phyloP scores from a whole-genome alignment of 352 stramenopile genomes.

The Saprolegnia diclina region DNA sequence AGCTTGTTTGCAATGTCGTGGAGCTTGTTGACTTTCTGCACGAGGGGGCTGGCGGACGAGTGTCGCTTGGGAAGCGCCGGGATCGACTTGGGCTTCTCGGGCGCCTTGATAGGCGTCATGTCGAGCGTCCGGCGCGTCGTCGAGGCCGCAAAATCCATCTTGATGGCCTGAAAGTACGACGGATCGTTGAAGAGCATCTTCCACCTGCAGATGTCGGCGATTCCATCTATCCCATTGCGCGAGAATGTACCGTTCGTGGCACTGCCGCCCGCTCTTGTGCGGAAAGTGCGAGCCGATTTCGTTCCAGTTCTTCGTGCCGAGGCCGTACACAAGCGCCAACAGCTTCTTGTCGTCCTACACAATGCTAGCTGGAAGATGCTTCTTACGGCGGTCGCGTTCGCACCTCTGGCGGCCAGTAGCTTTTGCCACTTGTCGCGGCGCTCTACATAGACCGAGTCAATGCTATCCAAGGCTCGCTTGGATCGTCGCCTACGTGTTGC shows the following conservation, averaged over 20 bases:
- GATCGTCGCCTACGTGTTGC: neutral
- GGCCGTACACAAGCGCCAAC: constrained; percentile 12
- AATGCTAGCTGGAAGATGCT: neutral
- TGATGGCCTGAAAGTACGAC: neutral
- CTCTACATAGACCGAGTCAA: neutral
- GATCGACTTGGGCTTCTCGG: neutral
- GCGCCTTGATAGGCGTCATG: neutral
- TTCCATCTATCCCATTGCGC: neutral
- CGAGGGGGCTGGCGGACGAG: neutral
- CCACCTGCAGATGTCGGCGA: constrained; percentile 14
- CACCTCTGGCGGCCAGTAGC: constrained; percentile 17
- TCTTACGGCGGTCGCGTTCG: too few species aligned
- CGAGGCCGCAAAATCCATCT: neutral
- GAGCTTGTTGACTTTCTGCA: constrained; percentile 26
- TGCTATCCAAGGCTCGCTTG: neutral
- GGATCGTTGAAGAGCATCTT: constrained; percentile 13
- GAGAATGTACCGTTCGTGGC: constrained; percentile 18
- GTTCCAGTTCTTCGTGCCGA: constrained; percentile 27
- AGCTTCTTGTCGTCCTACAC: constrained; percentile 23
- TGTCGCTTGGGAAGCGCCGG: neutral
- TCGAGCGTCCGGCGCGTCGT: neutral
- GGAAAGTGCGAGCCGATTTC: constrained; percentile 26
- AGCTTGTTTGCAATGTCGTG: constrained; percentile 25
- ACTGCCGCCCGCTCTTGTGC: constrained; percentile 24
- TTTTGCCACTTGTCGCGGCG: neutral